A percentile compares a stretch with the other conserved stretches of the same genome.
Conservation (phyloP, 1,139 yeast species). For the Meyerozyma athensensis region DNA sequence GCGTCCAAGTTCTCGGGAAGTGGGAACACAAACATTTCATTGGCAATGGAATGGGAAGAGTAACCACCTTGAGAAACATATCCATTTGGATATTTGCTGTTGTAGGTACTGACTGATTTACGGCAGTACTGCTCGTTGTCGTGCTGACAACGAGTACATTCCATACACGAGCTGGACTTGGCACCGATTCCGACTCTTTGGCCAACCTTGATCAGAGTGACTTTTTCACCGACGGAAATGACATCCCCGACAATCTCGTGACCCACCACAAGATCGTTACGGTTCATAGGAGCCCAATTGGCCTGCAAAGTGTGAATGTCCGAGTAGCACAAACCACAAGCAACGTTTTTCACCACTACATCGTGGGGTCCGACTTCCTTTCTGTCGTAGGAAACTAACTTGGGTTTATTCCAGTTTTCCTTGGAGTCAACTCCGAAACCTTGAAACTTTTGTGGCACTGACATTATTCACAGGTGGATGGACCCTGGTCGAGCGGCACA, state of each 20-base stretch:
- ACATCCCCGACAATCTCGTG: conserved; percentile 58
- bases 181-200: conserved; percentile 66
- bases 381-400: conserved; percentile 36
- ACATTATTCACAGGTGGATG: conserved; percentile 4
- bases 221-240: conserved; percentile 45
- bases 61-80: conserved; percentile 57
- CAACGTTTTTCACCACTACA: conserved; percentile 42
- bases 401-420: conserved; percentile 41
- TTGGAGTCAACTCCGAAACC: conserved; percentile 39
- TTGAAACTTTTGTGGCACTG: conserved; percentile 31
- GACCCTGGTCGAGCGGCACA: conserved; percentile 1
- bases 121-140: conserved; percentile 51
- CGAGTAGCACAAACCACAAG: conserved; percentile 62
- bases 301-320: conserved; percentile 48
- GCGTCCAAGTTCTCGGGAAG: conserved; percentile 51
- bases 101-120: conserved; percentile 41
- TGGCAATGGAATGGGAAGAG: conserved; percentile 51
- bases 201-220: conserved; percentile 45
- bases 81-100: conserved; percentile 24
- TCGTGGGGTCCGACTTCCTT: conserved; percentile 34
- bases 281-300: conserved; percentile 31
- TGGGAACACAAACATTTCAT: conserved; percentile 49
- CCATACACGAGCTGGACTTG: conserved; percentile 40
- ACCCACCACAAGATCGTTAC: conserved; percentile 32
- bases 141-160: conserved; percentile 42